Evolutionary conservation across 2,329 filamentous ascomycete genomes (phyloP).

Genomic region (Cyanodermella asteris): DNA sequence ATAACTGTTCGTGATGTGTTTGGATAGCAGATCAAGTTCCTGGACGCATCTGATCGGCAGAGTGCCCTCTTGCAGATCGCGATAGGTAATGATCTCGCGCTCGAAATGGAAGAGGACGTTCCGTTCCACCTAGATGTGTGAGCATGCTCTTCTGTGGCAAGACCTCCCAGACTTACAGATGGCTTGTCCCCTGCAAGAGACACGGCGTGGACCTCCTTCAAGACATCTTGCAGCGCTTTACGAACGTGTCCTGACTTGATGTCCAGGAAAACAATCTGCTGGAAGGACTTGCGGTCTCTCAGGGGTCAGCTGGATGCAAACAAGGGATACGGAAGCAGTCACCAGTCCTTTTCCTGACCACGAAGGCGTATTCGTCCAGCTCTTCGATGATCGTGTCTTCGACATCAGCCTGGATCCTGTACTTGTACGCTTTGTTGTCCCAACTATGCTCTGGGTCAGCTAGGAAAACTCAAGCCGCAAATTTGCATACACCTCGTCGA

Average conservation of each 20-base stretch:
- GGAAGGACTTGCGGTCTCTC: constrained; percentile 10
- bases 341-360: constrained; percentile 3
- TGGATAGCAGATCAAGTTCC: constrained; percentile 2
- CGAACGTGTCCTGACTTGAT: constrained; percentile 13
- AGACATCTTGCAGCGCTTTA: constrained; percentile 3
- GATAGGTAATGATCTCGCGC: constrained; percentile 2
- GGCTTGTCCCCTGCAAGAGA: too few species aligned
- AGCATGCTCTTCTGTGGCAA: too few species aligned
- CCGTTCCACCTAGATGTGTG: constrained; percentile 3
- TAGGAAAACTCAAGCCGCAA: constrained; percentile 3
- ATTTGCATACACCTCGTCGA: constrained; percentile 9
- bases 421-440: constrained; percentile 12
- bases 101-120: constrained; percentile 3
- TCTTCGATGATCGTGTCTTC: constrained; percentile 5
- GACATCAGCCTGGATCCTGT: constrained; percentile 11
- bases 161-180: too few species aligned
- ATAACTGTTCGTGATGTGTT: constrained; percentile 3
- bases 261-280: constrained; percentile 11
- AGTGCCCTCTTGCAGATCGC: constrained; percentile 2
- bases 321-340: constrained; percentile 1
- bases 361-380: constrained; percentile 3
- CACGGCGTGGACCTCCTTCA: too few species aligned
- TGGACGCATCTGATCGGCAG: constrained; percentile 1
- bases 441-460: constrained; percentile 8
- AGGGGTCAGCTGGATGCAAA: constrained; percentile 5